Evolutionary conservation across 2,329 filamentous ascomycete species (phyloP).

Genomic region (Phialophora verrucosa): DNA sequence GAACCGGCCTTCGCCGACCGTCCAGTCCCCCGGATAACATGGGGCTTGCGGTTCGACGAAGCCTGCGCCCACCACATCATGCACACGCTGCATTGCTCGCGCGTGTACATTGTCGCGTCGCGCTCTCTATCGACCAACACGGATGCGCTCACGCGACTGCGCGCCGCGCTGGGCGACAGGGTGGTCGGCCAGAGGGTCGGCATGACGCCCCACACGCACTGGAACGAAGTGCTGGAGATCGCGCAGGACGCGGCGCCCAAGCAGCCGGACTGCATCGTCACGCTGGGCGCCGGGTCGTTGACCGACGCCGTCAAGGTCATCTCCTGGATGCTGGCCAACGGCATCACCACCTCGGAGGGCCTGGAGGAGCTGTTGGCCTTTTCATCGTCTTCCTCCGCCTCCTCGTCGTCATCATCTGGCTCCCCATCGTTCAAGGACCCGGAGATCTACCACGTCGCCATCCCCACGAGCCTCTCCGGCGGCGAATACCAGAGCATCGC

Average conservation of each 20-base stretch:
- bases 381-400: conserved; percentile 17
- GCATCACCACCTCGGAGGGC: conserved; percentile 47
- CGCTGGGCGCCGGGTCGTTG: conserved; percentile 61
- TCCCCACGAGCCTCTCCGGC: conserved; percentile 52
- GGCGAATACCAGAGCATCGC: conserved; percentile 52
- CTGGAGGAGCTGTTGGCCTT: conserved; percentile 47
- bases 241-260: conserved; percentile 38
- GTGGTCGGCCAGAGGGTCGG: conserved; percentile 57
- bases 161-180: conserved; percentile 48
- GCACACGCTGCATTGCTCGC: conserved; percentile 52
- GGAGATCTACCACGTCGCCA: conserved; percentile 41
- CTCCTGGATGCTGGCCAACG: conserved; percentile 58
- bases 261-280: conserved; percentile 57
- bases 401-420: too few species aligned
- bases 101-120: conserved; percentile 60
- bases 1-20: conserved; percentile 48
- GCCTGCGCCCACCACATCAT: conserved; percentile 54
- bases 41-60: conserved; percentile 55
- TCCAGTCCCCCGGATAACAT: conserved; percentile 52
- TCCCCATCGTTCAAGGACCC: conserved; percentile 28
- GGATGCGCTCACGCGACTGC: conserved; percentile 51
- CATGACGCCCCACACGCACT: conserved; percentile 61
- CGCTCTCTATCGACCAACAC: conserved; percentile 57
- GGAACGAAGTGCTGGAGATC: conserved; percentile 59
- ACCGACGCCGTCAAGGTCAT: conserved; percentile 63